Base-by-base conservation (phyloP, 768 basidiomycete species). In the Trichaptum fuscoviolaceum region DNA sequence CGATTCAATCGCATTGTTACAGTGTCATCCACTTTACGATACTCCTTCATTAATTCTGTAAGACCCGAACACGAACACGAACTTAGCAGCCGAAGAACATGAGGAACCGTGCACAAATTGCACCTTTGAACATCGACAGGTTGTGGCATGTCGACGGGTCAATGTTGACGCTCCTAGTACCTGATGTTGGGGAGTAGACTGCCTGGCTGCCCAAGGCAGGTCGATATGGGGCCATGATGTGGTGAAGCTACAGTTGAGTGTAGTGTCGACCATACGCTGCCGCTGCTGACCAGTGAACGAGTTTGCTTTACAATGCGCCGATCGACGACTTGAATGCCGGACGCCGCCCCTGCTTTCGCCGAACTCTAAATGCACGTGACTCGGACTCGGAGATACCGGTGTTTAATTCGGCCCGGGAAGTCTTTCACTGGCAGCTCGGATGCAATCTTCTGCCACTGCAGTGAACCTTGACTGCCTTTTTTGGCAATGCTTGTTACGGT, bases 1-100 rank as follows among this genome's bases (percentile, higher is more conserved):
- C 92, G 85, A 74, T 95, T 94, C 61, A 93, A 75, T 35, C 93
- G 82, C 88, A 92, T 91, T 57, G 83, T 85, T 69, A 95, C 89
- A 7, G 85, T 80, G 72, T 95, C 92, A 76, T 95, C 92, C 17
- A 94, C 78, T 70, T 81, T 85, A 72, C 92, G 83, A 75, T 93
- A 94, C 76, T 94, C 92, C 73, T 82, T 87, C 75, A 95, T 80
- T 71, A 94, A 85, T 67, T 92, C 93, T 95, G 74, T 62, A 62
- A 67, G 69, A 57, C 58, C 72, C 4, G 65, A 75, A 70, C 59
- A 60, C 42, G 20, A 52, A 52, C 42, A 20, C 20, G 35, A 65
- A 18, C n/a, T 36, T 18, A 35, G 35, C 10, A 10, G n/a, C n/a
- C n/a, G n/a, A 64, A 65, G 7, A n/a, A 35, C 20, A 10, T 25